Conservation (phyloP, 140 eudicot genomes). For the Stevia rebaudiana region DNA sequence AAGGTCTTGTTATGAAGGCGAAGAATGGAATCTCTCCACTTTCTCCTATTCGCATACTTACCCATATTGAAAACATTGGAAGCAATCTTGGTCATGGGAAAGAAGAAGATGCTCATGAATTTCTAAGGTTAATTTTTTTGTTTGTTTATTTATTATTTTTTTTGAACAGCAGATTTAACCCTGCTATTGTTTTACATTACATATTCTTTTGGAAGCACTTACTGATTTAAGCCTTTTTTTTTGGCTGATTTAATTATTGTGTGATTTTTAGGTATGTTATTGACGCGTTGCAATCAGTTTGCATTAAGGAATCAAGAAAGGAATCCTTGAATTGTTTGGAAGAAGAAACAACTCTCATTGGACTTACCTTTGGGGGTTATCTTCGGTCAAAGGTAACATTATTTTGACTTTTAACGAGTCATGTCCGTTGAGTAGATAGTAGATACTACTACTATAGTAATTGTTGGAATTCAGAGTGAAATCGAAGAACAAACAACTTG, state of each 20-base stretch:
- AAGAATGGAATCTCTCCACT: constrained; percentile 50
- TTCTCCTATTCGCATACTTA: constrained; percentile 60
- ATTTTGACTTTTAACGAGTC: background rate
- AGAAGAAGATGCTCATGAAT: constrained; percentile 98
- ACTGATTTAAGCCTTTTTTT: too few species aligned
- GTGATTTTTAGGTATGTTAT: constrained; percentile 61
- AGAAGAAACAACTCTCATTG: constrained; percentile 78
- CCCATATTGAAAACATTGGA: constrained; percentile 64
- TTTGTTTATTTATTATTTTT: too few species aligned
- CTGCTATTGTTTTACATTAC: too few species aligned
- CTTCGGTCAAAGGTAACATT: constrained; percentile 73
- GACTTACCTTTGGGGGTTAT: constrained; percentile 94
- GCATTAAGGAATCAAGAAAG: constrained; percentile 50
- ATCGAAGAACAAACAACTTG: too few species aligned
- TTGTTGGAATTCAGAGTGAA: too few species aligned
- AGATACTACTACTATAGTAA: background rate
- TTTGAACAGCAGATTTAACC: too few species aligned
- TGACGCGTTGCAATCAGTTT: constrained; percentile 68
- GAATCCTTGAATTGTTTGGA: constrained; percentile 34
- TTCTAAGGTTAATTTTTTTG: constrained; percentile 51
- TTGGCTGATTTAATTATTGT: background rate
- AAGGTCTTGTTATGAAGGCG: constrained; percentile 53
- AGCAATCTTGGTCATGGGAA: constrained; percentile 73
- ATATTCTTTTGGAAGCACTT: background rate
- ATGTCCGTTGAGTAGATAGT: background rate